Evolutionary conservation across 306 rosid genomes (phyloP), one percentile per base, ranked within the genome.

Genomic region (Begonia peltatifolia): DNA sequence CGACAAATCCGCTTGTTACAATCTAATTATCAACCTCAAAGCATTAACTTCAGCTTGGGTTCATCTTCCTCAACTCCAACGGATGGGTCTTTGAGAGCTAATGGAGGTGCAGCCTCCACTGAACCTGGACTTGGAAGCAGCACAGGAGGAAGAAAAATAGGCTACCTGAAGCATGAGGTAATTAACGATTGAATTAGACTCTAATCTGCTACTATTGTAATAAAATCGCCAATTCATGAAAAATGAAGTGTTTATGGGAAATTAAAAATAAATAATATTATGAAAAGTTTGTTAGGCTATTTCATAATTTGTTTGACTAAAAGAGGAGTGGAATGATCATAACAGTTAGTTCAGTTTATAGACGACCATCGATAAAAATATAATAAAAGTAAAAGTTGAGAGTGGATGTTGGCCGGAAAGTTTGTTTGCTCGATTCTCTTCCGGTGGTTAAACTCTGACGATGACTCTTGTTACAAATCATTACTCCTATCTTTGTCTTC

Each of bases 1-100:
- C 69, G 76, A 22, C 97, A 90, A 72, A 80, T 90, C 60, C 85
- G 78, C 57, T 53, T 84, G 48, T 81, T 84, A 22, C 89, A 77
- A 71, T 67, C 81, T 14, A 52, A 62, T 53, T 76, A 69, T 12
- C 67, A 41, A 7, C 38, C 38, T 30, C 38, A 30, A 30, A 30
- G 38, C 38, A 30, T 30, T 30, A 30, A 6, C 38, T 30, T 30
- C 38, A 30, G 38, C 38, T 30, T 30, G 38, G 38, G 9, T 30
- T 30, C 38, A 30, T 30, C 38, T 30, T 30, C 38, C 6, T 30
- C 38, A 30, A 30, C 38, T 30, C 38, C 38, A 30, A 30, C 6
- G 0, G 13, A 11, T 30, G 3, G 38, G 38, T 30, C 38, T 30
- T 30, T 6, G 8, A 30, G 9, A 5, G 38, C 38, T 30, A 30